phyloP scores from a whole-genome alignment of 2,329 filamentous ascomycete genomes.

The Trichophaea hybrida region DNA sequence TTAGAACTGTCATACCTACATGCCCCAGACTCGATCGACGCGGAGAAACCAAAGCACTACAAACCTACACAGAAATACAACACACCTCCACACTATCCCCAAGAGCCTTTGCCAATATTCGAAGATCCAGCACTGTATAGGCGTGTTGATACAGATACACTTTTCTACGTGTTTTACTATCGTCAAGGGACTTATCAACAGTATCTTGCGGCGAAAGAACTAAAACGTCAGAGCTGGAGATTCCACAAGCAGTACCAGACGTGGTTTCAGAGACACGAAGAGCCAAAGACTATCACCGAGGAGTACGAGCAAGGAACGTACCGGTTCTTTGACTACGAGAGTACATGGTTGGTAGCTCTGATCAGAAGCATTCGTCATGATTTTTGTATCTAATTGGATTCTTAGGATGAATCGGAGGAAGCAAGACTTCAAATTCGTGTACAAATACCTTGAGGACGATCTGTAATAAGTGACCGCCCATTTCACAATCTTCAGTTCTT shows the following conservation, averaged over 20 bases:
- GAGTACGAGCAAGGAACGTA: conserved; percentile 98
- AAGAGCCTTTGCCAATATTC: conserved; percentile 80
- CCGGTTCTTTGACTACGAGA: conserved; percentile 98
- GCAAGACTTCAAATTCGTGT: conserved; percentile 24
- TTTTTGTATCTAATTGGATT: neutral
- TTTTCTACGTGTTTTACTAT: conserved; percentile 99
- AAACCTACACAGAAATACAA: conserved; percentile 68
- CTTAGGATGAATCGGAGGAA: conserved; percentile 25
- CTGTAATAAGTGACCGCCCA: conserved; percentile 7
- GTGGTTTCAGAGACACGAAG: conserved; percentile 97
- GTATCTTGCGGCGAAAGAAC: conserved; percentile 84
- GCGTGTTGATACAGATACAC: conserved; percentile 82
- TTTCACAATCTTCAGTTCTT: too few relatives aligned
- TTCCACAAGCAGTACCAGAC: conserved; percentile 99
- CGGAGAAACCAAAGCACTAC: conserved; percentile 71
- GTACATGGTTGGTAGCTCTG: conserved; percentile 52
- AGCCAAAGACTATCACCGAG: conserved; percentile 96
- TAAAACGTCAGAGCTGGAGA: conserved; percentile 96
- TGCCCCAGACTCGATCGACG: conserved; percentile 61
- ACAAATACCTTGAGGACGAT: conserved; percentile 26
- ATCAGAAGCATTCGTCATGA: neutral
- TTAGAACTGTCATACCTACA: conserved; percentile 59
- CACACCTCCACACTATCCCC: conserved; percentile 72
- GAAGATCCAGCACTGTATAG: conserved; percentile 75
- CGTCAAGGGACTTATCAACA: conserved; percentile 93